Conservation (phyloP, 2,329 filamentous ascomycete genomes). For the Onygenales sp. region DNA sequence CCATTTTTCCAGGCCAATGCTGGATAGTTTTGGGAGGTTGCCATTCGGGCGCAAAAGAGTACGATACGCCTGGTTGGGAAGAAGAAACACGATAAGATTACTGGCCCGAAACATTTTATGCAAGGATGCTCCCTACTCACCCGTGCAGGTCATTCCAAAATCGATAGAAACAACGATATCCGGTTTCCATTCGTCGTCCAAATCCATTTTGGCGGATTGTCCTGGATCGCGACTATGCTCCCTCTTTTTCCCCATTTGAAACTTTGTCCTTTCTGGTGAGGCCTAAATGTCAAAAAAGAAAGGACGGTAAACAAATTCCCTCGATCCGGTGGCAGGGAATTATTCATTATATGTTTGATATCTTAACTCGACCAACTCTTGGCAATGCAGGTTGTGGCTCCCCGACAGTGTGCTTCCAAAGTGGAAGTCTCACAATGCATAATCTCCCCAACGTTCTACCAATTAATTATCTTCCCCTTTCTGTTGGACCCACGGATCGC, state of each 20-base stretch:
- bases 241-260: constrained; percentile 13
- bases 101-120: constrained; percentile 16
- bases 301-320: not conserved
- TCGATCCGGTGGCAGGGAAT: too few species aligned
- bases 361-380: not conserved
- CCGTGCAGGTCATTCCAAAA: constrained; percentile 7
- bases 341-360: not conserved
- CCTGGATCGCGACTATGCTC: constrained; percentile 2
- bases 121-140: constrained; percentile 7
- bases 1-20: constrained; percentile 6
- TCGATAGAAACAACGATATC: constrained; percentile 11
- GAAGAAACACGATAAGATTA: constrained; percentile 8
- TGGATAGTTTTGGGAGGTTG: constrained; percentile 8
- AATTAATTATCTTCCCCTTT: not conserved
- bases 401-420: not conserved
- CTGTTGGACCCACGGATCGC: not conserved
- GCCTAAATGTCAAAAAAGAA: not conserved
- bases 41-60: constrained; percentile 27
- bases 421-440: not conserved
- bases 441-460: not conserved
- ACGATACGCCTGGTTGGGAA: constrained; percentile 25
- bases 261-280: not conserved
- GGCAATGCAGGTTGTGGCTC: not conserved
- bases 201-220: not conserved
- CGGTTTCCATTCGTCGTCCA: constrained; percentile 13